Percentiles rank a stretch among this genome's conserved stretches.
Evolutionary conservation across 177 flowering plant species (phyloP).

Genomic region (Vitis hybrid): DNA sequence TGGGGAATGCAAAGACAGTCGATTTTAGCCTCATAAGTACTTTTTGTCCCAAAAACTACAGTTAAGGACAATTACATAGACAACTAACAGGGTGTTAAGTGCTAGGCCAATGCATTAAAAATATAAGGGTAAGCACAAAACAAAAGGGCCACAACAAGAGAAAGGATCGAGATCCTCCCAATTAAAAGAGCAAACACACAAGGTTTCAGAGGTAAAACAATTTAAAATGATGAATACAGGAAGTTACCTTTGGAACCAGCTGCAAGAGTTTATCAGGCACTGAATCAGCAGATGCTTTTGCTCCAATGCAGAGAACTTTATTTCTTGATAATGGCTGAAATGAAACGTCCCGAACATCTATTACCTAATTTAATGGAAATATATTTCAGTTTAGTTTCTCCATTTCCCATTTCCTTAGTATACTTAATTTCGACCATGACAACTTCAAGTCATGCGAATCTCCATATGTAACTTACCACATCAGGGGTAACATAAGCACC

Average conservation of each 20-base stretch:
- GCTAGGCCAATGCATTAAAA: no score
- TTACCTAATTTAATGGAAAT: slow-evolving; percentile 44
- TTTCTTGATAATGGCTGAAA: slow-evolving; percentile 56
- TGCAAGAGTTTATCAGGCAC: slow-evolving; percentile 72
- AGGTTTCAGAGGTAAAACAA: not conserved
- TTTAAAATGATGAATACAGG: not conserved
- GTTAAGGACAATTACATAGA: no score
- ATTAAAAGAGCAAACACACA: no score
- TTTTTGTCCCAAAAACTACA: no score
- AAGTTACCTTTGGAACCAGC: slow-evolving; percentile 75
- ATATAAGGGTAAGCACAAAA: no score
- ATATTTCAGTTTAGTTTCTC: not conserved
- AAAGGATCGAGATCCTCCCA: no score
- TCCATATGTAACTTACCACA: slow-evolving; percentile 49
- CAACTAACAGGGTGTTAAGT: no score
- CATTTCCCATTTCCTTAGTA: not conserved
- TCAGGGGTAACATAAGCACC: slow-evolving; percentile 90
- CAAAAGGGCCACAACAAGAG: no score
- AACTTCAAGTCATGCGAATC: slow-evolving; percentile 1
- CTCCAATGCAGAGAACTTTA: slow-evolving; percentile 74
- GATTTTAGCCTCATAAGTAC: no score
- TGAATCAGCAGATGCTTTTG: slow-evolving; percentile 50
- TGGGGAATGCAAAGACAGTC: no score
- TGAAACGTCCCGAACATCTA: slow-evolving; percentile 73
- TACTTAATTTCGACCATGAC: not conserved